Evolutionary conservation across 2,329 filamentous ascomycete species (phyloP).

Genomic region (Phyllosticta capitalensis): DNA sequence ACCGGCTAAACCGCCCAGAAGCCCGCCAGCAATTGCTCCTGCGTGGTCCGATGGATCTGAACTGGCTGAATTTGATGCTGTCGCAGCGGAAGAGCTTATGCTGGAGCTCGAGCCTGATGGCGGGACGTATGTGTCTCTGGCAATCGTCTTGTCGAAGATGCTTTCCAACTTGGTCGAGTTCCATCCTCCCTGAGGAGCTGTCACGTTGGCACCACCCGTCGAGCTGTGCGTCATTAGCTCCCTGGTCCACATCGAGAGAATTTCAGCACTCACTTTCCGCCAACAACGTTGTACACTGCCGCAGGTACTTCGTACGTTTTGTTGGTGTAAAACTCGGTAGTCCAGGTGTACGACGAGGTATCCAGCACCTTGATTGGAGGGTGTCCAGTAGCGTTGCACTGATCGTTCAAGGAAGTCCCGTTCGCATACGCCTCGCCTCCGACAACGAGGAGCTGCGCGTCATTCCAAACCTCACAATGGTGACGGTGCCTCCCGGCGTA

Average conservation of each 20-base stretch:
- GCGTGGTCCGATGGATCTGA: not conserved
- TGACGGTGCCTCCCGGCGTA: not conserved
- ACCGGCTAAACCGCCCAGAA: not conserved
- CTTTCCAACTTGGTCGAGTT: not conserved
- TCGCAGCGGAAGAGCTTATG: not conserved
- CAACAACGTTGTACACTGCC: not conserved
- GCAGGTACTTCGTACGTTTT: not conserved
- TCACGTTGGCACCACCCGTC: not conserved
- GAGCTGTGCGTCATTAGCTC: not conserved
- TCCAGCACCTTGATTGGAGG: conserved; percentile 4
- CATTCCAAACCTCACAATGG: conserved; percentile 5
- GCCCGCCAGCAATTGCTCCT: not conserved
- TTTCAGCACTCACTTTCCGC: conserved; percentile 1
- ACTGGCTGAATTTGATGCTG: not conserved
- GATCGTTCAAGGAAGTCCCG: not conserved
- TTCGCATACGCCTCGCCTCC: not conserved
- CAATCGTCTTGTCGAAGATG: not conserved
- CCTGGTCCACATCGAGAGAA: not conserved
- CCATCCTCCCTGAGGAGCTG: not conserved
- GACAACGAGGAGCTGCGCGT: conserved; percentile 5
- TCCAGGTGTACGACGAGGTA: conserved; percentile 1
- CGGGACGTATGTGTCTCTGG: not conserved
- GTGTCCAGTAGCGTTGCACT: not conserved
- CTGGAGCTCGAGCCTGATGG: not conserved
- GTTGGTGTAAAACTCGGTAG: not conserved